Conservation (phyloP, 495 filamentous ascomycete genomes). For the Amniculicola lignicola region DNA sequence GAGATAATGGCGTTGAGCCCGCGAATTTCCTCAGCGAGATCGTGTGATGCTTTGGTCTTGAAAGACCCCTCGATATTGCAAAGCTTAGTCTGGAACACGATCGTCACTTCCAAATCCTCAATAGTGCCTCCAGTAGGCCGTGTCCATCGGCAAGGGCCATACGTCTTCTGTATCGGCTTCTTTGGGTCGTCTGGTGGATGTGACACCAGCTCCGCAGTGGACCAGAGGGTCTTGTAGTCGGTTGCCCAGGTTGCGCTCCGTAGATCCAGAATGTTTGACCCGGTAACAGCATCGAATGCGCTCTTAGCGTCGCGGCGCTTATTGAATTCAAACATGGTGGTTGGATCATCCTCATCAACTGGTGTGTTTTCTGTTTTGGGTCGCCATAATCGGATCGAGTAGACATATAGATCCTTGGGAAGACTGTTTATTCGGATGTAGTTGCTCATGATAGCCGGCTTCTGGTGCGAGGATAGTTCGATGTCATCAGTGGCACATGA, state of each 20-base stretch:
- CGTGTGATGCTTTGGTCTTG: neutral
- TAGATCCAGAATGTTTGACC: neutral
- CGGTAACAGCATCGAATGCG: neutral
- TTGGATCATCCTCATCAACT: neutral
- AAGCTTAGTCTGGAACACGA: neutral
- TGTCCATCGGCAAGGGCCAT: neutral
- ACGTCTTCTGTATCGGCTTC: neutral
- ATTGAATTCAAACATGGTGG: neutral
- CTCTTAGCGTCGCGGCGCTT: neutral
- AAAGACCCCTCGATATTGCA: neutral
- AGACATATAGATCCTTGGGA: neutral
- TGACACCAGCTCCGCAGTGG: no score
- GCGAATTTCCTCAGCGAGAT: neutral
- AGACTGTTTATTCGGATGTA: neutral
- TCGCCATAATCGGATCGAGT: neutral
- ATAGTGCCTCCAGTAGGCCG: neutral
- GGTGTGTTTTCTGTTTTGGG: no score
- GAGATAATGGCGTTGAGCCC: conserved; percentile 2
- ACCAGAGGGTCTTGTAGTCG: neutral
- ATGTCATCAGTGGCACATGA: no score
- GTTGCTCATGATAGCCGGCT: neutral
- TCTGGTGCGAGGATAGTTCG: no score
- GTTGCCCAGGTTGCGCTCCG: neutral
- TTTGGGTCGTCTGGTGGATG: neutral
- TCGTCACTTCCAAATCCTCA: neutral